These are phyloP conservation scores for Dendrocalamus latiflorus DNA, from an alignment of 202 grass and related monocot genomes.

Conservation along the genomic window DNA sequence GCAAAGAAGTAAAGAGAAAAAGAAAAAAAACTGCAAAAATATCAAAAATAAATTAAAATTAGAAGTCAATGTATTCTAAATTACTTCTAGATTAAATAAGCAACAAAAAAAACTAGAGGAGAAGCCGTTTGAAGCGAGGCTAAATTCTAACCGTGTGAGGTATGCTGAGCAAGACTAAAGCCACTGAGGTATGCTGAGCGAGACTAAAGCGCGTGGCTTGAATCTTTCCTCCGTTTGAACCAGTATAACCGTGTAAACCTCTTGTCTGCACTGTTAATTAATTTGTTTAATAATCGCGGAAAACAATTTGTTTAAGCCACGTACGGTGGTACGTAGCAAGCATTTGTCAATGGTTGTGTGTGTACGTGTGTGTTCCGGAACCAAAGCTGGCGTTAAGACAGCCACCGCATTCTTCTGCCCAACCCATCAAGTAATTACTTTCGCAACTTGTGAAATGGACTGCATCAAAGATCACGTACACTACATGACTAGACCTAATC, in stretches of 20 bases:
- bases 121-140: no score
- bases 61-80: no score
- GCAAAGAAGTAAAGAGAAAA: no score
- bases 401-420: neutral
- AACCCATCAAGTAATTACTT: neutral
- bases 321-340: neutral
- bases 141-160: neutral
- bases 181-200: no score
- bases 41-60: no score
- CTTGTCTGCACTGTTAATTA: no score
- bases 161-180: neutral
- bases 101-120: no score
- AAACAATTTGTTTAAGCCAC: neutral
- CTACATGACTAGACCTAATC: neutral
- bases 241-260: constrained; percentile 27
- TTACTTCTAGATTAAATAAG: no score
- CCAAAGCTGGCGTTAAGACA: neutral
- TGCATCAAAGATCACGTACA: neutral
- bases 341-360: neutral
- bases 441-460: neutral
- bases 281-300: no score
- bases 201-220: neutral
- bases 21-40: no score
- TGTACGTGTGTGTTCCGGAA: constrained; percentile 2
- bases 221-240: constrained; percentile 28